These are phyloP conservation scores for Hortiboletus flavorubellus DNA, from an alignment of 768 basidiomycete genomes.

Conservation along the genomic window DNA sequence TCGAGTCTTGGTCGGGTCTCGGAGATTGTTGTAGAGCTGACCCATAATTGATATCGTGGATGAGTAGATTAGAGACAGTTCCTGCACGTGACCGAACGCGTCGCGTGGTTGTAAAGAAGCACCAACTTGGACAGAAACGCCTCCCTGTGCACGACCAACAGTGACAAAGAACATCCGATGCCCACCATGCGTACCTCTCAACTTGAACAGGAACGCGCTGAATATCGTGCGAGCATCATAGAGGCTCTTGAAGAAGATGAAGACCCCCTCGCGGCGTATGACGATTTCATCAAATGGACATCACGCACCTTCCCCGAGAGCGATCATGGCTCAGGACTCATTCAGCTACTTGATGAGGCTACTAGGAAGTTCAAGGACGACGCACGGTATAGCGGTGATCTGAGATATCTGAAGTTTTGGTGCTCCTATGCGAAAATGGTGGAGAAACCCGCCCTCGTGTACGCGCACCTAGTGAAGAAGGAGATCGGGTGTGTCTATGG, in stretches of 20 bases:
- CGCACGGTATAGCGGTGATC: conserved; percentile 78
- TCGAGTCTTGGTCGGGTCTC: conserved; percentile 18
- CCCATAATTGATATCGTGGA: neutral
- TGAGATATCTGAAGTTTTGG: conserved; percentile 93
- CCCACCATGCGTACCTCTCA: conserved; percentile 24
- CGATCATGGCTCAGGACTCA: conserved; percentile 66
- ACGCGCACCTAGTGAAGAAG: conserved; percentile 66
- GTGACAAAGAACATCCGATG: conserved; percentile 18
- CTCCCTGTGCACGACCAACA: neutral
- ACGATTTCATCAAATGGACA: conserved; percentile 89
- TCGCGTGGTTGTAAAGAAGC: conserved; percentile 24
- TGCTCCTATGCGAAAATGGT: conserved; percentile 79
- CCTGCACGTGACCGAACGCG: conserved; percentile 29
- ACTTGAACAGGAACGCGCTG: conserved; percentile 29
- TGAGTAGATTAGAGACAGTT: neutral
- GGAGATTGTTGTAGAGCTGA: conserved; percentile 15
- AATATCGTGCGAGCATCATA: conserved; percentile 39
- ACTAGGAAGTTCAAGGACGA: conserved; percentile 82
- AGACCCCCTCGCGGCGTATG: conserved; percentile 83
- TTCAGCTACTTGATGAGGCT: conserved; percentile 80
- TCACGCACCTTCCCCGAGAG: conserved; percentile 72
- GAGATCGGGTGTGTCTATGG: conserved; percentile 77
- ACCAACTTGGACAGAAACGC: conserved; percentile 6
- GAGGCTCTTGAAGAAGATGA: conserved; percentile 68
- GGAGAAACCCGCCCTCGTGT: conserved; percentile 65